phyloP scores from a whole-genome alignment of 2,329 filamentous ascomycete genomes.

The Albophoma yamanashiensis region DNA sequence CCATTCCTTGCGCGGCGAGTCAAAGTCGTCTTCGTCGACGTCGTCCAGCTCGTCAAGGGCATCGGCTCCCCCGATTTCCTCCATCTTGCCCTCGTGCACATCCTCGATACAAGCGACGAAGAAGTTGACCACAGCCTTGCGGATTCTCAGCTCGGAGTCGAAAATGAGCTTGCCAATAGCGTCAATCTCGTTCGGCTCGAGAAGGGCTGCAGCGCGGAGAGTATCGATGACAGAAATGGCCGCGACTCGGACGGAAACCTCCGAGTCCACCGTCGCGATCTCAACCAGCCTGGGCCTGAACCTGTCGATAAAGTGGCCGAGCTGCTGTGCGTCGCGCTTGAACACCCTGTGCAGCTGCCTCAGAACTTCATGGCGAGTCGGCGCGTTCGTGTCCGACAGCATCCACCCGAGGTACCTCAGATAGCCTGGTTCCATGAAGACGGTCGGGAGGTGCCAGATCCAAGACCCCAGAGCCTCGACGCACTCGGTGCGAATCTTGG shows the following conservation, averaged over 20 bases:
- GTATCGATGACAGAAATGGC: constrained; percentile 75
- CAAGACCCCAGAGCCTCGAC: constrained; percentile 78
- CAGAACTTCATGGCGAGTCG: constrained; percentile 75
- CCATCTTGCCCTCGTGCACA: constrained; percentile 65
- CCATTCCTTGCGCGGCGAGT: constrained; percentile 72
- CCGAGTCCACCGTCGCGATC: constrained; percentile 80
- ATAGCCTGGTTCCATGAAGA: constrained; percentile 85
- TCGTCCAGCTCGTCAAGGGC: constrained; percentile 65
- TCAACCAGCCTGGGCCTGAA: constrained; percentile 83
- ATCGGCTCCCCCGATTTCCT: constrained; percentile 76
- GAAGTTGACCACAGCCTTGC: constrained; percentile 82
- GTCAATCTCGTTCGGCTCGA: constrained; percentile 89
- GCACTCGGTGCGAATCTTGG: constrained; percentile 80
- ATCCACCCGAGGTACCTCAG: constrained; percentile 94
- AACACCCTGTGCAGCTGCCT: constrained; percentile 74
- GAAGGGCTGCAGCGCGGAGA: constrained; percentile 71
- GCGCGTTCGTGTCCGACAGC: constrained; percentile 66
- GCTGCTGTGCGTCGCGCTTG: constrained; percentile 67
- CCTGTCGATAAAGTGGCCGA: constrained; percentile 87
- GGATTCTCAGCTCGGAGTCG: constrained; percentile 72
- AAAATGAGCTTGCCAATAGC: constrained; percentile 80
- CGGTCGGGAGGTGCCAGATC: constrained; percentile 75
- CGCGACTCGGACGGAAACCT: constrained; percentile 67
- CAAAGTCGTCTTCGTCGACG: constrained; percentile 64
- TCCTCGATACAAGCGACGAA: constrained; percentile 84